Base-by-base conservation (phyloP, 1,284 basidiomycete species). In the Cryptococcus deneoformans region DNA sequence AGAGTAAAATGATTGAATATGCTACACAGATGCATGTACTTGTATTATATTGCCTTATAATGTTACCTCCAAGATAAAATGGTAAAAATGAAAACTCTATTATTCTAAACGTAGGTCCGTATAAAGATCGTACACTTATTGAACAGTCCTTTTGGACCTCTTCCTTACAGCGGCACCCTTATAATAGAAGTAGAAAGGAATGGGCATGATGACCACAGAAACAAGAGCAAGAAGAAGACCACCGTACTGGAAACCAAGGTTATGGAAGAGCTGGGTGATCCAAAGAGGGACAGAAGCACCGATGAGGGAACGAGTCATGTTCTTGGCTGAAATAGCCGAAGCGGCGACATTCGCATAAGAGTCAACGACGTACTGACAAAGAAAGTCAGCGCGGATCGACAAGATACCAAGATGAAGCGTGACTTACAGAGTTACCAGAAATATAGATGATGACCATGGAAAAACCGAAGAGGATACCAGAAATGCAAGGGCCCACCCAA, bases 281-380 rank as follows among this genome's bases (percentile, higher is more conserved):
- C 71, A 73, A 20, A 73, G 63, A 7, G 73, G 72, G 3, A 75
- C 69, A 0, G 63, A 62, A 2, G 76, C 78, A 10, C 81, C 82
- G 50, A 77, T 70, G 11, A 79, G 64, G 6, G 76, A 77, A 34
- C 81, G 74, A 50, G 80, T 67, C 20, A 83, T 72, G 0, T 80
- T 81, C 69, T 82, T 82, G 53, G 80, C 80, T 3, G 81, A 79
- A 46, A 80, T 71, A 3, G 77, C 79, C 10, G 74, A 76, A 1
- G 79, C 77, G 1, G 70, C 68, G 35, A 57, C 64, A 54, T 67
- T 53, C 37, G 63, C 54, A 54, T 72, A 74, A 1, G 59, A 60
- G 54, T 74, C 72, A 46, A 74, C 68, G 43, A 74, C 70, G 61
- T 74, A 74, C 60, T 29, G 29, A 29, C 5, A 57, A 39, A 37